Base-by-base conservation (phyloP, 257 asterid species). In the Paulownia fortunei region DNA sequence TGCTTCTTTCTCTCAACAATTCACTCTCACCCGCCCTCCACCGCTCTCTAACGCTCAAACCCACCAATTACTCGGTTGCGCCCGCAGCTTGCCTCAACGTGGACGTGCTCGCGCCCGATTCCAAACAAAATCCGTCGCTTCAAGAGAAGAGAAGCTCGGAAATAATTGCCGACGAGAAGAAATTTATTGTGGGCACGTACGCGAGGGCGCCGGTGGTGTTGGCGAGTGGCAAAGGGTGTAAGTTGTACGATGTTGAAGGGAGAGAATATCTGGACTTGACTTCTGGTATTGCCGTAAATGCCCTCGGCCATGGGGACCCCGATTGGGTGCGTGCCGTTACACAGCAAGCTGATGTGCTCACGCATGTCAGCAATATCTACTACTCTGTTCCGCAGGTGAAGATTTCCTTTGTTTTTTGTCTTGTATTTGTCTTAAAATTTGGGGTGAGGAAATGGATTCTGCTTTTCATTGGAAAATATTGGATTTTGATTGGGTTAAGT, bases 301-400 rank as follows among this genome's bases (percentile, higher is more conserved):
- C 97, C 62, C 97, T 96, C 24, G 99, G 99, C 63, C 97, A 93
- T 78, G 94, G 92, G 61, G 97, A 93, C 77, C 83, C 96, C 37
- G 97, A 96, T 81, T 93, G 97, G 94, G 73, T 93, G 65, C 84
- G 64, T 24, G 93, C 97, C 64, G 89, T 96, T 73, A 73, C 85
- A 0, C 80, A 82, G 72, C 99, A 96, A 81, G 95, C 94, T 61
- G 80, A 77, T 60, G 74, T 80, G 66, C 92, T 96, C 4, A 76
- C 97, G 21, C 99, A 93, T 81, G 94, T 88, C 80, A 92, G 98
- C 95, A 96, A 93, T 73, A 41, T 88, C 21, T 96, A 84, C 79
- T 88, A 90, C 83, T 42, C 97, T 54, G 72, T 87, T 66, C 95
- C 93, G 0, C 98, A 93, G 97, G 99, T 93, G 10, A 65, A 19